These are phyloP conservation scores for Protomyces macrosporus DNA, from an alignment of 1,139 yeast genomes.

Conservation along the genomic window DNA sequence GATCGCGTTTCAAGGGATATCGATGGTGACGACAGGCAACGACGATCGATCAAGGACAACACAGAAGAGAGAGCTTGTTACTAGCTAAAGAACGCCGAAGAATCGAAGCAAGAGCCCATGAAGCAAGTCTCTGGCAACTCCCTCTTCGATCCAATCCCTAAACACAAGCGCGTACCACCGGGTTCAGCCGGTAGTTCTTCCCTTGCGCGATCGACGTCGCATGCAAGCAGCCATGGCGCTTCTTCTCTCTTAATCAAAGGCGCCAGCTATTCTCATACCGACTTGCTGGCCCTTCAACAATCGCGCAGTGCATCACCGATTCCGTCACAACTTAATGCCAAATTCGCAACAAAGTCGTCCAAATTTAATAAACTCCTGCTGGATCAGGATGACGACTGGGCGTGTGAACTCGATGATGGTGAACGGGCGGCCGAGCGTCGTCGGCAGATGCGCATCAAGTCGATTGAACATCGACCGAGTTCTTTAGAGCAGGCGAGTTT, in stretches of 20 bases:
- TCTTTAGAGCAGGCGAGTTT: constrained; percentile 4
- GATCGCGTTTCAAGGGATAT: background rate
- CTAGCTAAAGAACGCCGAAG: too few relatives aligned
- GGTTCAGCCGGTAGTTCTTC: too few relatives aligned
- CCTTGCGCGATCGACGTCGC: background rate
- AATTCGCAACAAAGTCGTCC: constrained; percentile 6
- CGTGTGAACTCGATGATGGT: constrained; percentile 20
- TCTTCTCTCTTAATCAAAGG: constrained; percentile 2
- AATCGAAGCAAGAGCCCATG: background rate
- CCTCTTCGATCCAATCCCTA: background rate
- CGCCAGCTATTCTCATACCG: constrained; percentile 23
- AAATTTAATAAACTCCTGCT: constrained; percentile 15
- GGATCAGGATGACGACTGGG: constrained; percentile 25
- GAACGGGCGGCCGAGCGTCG: constrained; percentile 17
- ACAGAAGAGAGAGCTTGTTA: too few relatives aligned
- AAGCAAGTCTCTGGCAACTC: background rate
- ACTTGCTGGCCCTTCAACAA: constrained; percentile 8
- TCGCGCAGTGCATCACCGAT: constrained; percentile 22
- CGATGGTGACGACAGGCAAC: background rate
- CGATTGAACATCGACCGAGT: constrained; percentile 21
- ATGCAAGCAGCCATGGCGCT: background rate
- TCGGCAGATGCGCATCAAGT: constrained; percentile 19
- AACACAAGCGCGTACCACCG: background rate
- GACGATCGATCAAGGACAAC: too few relatives aligned
- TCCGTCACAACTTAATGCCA: background rate